Evolutionary conservation across 2,329 filamentous ascomycete species (phyloP).

Genomic region (Orbilia javanica): DNA sequence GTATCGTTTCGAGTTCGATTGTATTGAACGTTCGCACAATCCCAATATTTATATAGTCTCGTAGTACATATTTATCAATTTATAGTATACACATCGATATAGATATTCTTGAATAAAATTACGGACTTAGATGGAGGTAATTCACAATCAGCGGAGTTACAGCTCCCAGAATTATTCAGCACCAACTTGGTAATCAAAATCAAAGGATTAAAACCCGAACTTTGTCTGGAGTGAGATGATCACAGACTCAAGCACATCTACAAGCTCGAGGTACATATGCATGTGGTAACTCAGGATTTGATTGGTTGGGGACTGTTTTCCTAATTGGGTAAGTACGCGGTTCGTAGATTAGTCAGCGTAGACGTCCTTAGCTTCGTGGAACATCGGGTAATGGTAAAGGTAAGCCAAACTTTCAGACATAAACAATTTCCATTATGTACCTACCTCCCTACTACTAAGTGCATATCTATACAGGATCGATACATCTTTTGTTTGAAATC

Average conservation of each 20-base stretch:
- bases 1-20: too few species aligned
- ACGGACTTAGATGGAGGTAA: conserved; percentile 8
- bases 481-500: too few species aligned
- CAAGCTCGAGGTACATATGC: not conserved
- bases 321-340: conserved; percentile 12
- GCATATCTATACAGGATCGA: not conserved
- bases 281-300: conserved; percentile 6
- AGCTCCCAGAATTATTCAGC: conserved; percentile 5
- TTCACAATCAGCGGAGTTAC: not conserved
- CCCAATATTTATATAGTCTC: too few species aligned
- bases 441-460: too few species aligned
- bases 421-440: not conserved
- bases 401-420: not conserved
- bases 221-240: too few species aligned
- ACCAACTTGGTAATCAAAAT: not conserved
- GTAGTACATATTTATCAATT: too few species aligned
- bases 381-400: not conserved
- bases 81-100: too few species aligned
- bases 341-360: not conserved
- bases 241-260: not conserved
- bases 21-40: too few species aligned
- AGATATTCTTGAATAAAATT: not conserved
- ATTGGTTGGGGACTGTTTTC: conserved; percentile 37
- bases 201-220: not conserved
- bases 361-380: not conserved